A percentile compares a stretch with the other conserved stretches of the same genome.
phyloP scores from a whole-genome alignment of 2,329 filamentous ascomycete species.

The Calcarisporium arbuscula region DNA sequence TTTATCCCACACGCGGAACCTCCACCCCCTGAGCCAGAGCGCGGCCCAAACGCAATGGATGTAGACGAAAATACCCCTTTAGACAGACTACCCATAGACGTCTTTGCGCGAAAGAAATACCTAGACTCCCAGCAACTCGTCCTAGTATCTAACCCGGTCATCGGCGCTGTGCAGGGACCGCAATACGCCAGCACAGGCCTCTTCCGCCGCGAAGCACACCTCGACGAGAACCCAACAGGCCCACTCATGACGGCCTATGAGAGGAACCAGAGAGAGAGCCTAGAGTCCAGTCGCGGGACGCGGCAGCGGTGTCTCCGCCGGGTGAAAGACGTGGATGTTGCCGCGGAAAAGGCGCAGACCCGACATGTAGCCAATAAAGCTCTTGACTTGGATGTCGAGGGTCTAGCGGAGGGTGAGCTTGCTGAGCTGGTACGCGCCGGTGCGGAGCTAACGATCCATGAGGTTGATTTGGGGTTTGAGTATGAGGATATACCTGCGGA shows the following conservation, averaged over 20 bases:
- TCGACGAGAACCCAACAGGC: conserved; percentile 31
- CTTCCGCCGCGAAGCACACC: conserved; percentile 43
- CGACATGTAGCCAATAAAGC: conserved; percentile 20
- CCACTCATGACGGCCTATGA: conserved; percentile 41
- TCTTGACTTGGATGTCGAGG: conserved; percentile 22
- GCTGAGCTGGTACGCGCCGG: conserved; percentile 16
- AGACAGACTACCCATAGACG: conserved; percentile 13
- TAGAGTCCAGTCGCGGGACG: conserved; percentile 18
- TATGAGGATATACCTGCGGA: conserved; percentile 23
- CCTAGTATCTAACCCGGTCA: conserved; percentile 35
- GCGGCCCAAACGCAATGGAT: conserved; percentile 13
- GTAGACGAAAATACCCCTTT: conserved; percentile 6
- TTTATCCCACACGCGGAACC: conserved; percentile 47
- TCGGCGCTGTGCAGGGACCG: conserved; percentile 52
- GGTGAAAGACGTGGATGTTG: conserved; percentile 13
- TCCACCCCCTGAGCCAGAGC: conserved; percentile 27
- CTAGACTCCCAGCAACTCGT: conserved; percentile 35
- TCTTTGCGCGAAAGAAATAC: conserved; percentile 20
- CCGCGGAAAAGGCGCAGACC: background rate
- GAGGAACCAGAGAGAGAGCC: conserved; percentile 36
- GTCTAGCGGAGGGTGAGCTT: conserved; percentile 10
- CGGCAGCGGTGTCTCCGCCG: conserved; percentile 19
- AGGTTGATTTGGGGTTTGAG: conserved; percentile 25
- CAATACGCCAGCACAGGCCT: conserved; percentile 40
- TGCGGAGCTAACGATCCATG: conserved; percentile 22